These are phyloP conservation scores for Gloeopeniophorella convolvens DNA, from an alignment of 768 basidiomycete genomes.

Conservation along the genomic window DNA sequence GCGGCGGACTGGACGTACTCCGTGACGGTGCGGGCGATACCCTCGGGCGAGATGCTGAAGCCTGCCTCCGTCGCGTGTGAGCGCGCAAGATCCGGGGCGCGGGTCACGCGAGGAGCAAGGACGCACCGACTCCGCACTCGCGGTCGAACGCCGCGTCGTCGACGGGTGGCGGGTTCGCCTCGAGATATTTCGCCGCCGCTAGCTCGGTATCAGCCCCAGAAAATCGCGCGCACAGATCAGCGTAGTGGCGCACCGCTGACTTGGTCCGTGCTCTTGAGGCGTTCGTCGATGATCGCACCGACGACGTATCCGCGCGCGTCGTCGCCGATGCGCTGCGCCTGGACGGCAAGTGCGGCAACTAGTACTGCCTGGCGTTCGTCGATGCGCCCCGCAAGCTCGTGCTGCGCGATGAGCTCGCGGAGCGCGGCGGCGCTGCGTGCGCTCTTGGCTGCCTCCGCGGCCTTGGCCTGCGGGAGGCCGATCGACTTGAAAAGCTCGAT, in stretches of 20 bases:
- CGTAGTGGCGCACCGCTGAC: conserved; percentile 56
- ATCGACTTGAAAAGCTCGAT: conserved; percentile 65
- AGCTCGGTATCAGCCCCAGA: background rate
- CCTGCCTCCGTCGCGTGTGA: conserved; percentile 41
- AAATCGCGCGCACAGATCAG: background rate
- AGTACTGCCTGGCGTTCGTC: conserved; percentile 77
- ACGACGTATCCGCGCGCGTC: conserved; percentile 58
- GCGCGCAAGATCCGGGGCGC: background rate
- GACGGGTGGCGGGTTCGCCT: conserved; percentile 52
- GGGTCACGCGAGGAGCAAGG: conserved; percentile 1
- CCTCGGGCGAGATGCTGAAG: conserved; percentile 64
- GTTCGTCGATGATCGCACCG: conserved; percentile 60
- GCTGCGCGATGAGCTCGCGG: conserved; percentile 57
- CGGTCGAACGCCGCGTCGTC: conserved; percentile 67
- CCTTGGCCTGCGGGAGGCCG: conserved; percentile 69
- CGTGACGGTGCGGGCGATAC: conserved; percentile 50
- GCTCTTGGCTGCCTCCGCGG: conserved; percentile 75
- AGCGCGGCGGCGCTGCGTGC: conserved; percentile 69
- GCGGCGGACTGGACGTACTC: conserved; percentile 51
- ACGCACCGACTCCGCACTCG: conserved; percentile 82
- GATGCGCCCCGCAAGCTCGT: conserved; percentile 41
- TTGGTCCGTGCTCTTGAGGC: conserved; percentile 79
- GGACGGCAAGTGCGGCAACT: conserved; percentile 58
- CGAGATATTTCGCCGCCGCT: conserved; percentile 72
- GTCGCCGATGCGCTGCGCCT: conserved; percentile 54